A percentile compares a stretch with the other conserved stretches of the same genome.
Evolutionary conservation across 768 basidiomycete genomes (phyloP).

Genomic region (Pleurotus platypus): DNA sequence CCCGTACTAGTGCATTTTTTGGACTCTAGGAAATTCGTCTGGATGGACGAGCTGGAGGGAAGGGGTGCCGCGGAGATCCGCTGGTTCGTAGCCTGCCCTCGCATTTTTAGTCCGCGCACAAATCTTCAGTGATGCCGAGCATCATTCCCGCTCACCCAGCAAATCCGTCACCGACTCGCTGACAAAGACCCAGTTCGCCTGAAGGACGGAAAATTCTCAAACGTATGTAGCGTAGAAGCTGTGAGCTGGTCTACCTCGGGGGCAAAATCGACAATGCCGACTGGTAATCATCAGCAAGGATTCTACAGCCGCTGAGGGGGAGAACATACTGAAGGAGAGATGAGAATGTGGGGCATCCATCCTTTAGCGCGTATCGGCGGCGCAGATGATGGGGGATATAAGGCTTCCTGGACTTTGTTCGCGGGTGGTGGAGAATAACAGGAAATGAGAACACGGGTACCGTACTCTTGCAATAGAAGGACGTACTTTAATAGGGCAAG

Average conservation of each 20-base stretch:
- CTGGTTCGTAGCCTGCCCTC: conserved; percentile 68
- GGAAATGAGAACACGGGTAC: conserved; percentile 5
- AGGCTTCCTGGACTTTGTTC: too few relatives aligned
- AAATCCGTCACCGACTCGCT: conserved; percentile 65
- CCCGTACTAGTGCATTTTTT: conserved; percentile 65
- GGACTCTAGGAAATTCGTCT: conserved; percentile 68
- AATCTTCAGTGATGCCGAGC: neutral
- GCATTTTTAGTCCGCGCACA: neutral
- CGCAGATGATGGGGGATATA: too few relatives aligned
- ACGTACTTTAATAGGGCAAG: conserved; percentile 12
- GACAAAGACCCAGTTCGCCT: conserved; percentile 68
- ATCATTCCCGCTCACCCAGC: conserved; percentile 38
- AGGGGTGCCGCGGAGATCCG: conserved; percentile 64
- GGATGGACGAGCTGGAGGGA: conserved; percentile 79
- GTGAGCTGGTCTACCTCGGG: conserved; percentile 46
- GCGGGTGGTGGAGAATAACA: too few relatives aligned
- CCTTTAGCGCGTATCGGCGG: neutral
- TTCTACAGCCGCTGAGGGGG: conserved; percentile 7
- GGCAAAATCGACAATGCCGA: conserved; percentile 80
- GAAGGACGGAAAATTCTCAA: conserved; percentile 7
- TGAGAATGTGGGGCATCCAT: conserved; percentile 52
- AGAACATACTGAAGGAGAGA: conserved; percentile 72
- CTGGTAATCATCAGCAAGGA: conserved; percentile 29
- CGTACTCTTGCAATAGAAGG: conserved; percentile 1
- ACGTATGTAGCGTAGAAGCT: neutral